Conservation (phyloP, 768 basidiomycete genomes). For the Leccinellum rugosiceps region DNA sequence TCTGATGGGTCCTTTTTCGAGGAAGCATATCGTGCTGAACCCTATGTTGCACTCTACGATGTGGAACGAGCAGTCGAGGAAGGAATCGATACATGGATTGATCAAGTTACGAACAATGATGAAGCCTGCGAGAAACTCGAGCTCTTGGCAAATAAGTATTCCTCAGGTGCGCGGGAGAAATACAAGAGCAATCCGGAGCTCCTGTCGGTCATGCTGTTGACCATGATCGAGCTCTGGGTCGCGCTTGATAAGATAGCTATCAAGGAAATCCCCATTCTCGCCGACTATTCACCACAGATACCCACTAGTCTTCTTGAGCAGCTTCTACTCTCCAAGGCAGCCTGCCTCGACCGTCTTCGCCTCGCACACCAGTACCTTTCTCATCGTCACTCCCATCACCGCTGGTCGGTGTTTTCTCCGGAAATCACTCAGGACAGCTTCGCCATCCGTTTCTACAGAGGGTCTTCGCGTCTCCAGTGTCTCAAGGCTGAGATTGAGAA, state of each 20-base stretch:
- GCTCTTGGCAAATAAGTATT: slow-evolving; percentile 25
- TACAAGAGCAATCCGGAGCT: slow-evolving; percentile 30
- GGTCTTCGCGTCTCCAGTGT: slow-evolving; percentile 17
- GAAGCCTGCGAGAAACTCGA: slow-evolving; percentile 16
- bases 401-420: slow-evolving; percentile 31
- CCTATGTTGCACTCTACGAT: slow-evolving; percentile 30
- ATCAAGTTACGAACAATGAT: slow-evolving; percentile 1
- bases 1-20: slow-evolving; percentile 7
- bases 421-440: slow-evolving; percentile 23
- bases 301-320: slow-evolving; percentile 15
- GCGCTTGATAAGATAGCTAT: slow-evolving; percentile 29
- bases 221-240: slow-evolving; percentile 32
- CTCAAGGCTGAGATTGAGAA: slow-evolving; percentile 29
- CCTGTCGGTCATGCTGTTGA: slow-evolving; percentile 39
- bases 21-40: slow-evolving; percentile 4
- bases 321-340: slow-evolving; percentile 26
- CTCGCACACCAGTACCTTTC: slow-evolving; percentile 30
- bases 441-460: slow-evolving; percentile 33
- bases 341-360: slow-evolving; percentile 27
- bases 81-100: slow-evolving; percentile 33
- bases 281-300: slow-evolving; percentile 32
- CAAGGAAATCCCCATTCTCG: slow-evolving; percentile 23
- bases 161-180: slow-evolving; percentile 16
- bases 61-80: slow-evolving; percentile 34
- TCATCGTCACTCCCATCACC: slow-evolving; percentile 17